Evolutionary conservation across 768 basidiomycete species (phyloP), one percentile per base, ranked within the genome.

Genomic region (Amanita rubescens): DNA sequence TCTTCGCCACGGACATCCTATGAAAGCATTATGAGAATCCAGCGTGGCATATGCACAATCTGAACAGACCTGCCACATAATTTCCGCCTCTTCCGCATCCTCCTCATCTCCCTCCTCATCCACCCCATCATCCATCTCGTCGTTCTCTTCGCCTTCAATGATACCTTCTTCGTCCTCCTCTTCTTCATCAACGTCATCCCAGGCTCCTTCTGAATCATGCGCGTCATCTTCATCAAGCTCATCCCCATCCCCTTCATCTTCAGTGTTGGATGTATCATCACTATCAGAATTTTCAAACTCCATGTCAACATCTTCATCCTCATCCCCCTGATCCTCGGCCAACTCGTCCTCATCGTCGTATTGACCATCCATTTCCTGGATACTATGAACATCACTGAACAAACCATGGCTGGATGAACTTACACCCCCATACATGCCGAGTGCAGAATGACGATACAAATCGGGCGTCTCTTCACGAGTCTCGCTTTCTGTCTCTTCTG

Each of bases 391-490:
- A 45, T 37, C 43, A 52, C 33, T 20, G 32, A 9, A 52, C 45
- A 35, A 52, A 33, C 43, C 42, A 25, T 35, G 11, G 54, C 24
- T 46, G 22, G 44, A 30, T 37, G 41, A 46, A 78, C 89, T 71
- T 72, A 93, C 90, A 37, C 90, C 91, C 63, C 82, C 85, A 65
- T 85, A 93, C 94, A 98, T 94, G 57, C 94, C 96, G 34, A 99
- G 77, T 9, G 96, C 90, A 1, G 96, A 98, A 67, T 93, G 94
- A 42, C 94, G 86, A 69, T 98, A 98, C 17, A 98, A 71, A 68
- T 98, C 93, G 3, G 92, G 91, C 1, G 92, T 91, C 65, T 90
- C 88, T 65, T 90, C 88, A 8, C 87, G 79, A 25, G 69, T 77
- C 24, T 65, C 69, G 33, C 73, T 80, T 49, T 77, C 81, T 6